These are phyloP conservation scores for Plasmodium vivax DNA, from an alignment of 169 alveolate genomes.

Conservation along the genomic window DNA sequence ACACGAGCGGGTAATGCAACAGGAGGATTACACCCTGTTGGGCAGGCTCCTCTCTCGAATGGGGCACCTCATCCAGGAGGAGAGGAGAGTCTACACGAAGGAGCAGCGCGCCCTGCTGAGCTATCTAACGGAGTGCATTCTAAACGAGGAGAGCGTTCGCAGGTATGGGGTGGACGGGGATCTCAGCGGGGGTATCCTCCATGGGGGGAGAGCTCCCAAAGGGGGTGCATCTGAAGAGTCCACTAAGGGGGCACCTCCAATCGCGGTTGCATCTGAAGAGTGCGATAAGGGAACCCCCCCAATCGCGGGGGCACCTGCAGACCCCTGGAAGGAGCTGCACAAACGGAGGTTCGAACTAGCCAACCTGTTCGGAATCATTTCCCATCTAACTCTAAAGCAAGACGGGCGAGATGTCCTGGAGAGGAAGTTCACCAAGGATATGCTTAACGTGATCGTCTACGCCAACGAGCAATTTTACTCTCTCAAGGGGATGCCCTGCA, in stretches of 20 bases:
- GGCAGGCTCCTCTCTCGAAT: neutral
- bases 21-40: neutral
- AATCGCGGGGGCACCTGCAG: too few species aligned
- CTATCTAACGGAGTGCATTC: neutral
- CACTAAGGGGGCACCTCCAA: too few species aligned
- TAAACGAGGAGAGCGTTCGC: neutral
- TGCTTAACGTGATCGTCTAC: conserved; percentile 13
- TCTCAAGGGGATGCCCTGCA: neutral
- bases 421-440: neutral
- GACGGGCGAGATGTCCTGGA: conserved; percentile 1
- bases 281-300: too few species aligned
- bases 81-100: neutral
- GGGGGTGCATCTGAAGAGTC: too few species aligned
- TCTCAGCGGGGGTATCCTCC: neutral
- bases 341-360: conserved; percentile 9
- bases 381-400: conserved; percentile 1
- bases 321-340: neutral
- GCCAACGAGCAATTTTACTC: conserved; percentile 12
- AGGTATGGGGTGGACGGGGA: neutral
- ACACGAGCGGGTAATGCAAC: neutral
- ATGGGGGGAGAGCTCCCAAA: neutral
- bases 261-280: too few species aligned
- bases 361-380: conserved; percentile 12
- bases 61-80: conserved; percentile 1
- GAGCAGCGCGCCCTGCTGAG: neutral